These are phyloP conservation scores for Botrytis fabae DNA, from an alignment of 2,329 filamentous ascomycete species.

Conservation along the genomic window DNA sequence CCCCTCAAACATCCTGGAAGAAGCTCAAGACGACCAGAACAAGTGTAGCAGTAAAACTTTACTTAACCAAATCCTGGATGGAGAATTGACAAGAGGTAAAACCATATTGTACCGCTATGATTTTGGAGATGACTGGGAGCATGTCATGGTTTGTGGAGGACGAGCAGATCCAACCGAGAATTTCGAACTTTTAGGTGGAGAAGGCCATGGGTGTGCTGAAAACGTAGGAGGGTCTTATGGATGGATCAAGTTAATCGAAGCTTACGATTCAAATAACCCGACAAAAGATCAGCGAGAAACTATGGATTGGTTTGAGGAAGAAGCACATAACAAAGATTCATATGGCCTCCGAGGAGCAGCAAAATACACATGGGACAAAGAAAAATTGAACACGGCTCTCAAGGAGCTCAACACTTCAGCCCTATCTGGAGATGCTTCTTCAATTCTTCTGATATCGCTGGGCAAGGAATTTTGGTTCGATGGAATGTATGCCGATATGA, in stretches of 20 bases:
- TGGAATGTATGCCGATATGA: background rate
- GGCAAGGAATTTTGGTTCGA: background rate
- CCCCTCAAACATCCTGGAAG: too few relatives aligned
- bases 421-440: background rate
- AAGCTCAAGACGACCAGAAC: too few relatives aligned
- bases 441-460: background rate
- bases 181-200: background rate
- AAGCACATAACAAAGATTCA: background rate
- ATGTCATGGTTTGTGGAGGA: background rate
- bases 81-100: background rate
- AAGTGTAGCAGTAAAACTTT: too few relatives aligned
- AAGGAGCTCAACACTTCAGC: too few relatives aligned
- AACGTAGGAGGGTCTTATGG: background rate
- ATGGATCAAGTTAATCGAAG: background rate
- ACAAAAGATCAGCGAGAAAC: background rate
- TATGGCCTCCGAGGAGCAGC: background rate
- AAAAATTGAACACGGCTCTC: too few relatives aligned
- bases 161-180: background rate
- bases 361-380: slow-evolving; percentile 13
- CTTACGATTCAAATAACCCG: background rate
- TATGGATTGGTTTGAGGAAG: background rate
- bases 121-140: background rate
- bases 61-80: background rate
- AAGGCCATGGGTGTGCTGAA: slow-evolving; percentile 5
- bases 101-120: background rate